Evolutionary conservation across 2,329 filamentous ascomycete species (phyloP).

Genomic region (Aspergillus eucalypticola): DNA sequence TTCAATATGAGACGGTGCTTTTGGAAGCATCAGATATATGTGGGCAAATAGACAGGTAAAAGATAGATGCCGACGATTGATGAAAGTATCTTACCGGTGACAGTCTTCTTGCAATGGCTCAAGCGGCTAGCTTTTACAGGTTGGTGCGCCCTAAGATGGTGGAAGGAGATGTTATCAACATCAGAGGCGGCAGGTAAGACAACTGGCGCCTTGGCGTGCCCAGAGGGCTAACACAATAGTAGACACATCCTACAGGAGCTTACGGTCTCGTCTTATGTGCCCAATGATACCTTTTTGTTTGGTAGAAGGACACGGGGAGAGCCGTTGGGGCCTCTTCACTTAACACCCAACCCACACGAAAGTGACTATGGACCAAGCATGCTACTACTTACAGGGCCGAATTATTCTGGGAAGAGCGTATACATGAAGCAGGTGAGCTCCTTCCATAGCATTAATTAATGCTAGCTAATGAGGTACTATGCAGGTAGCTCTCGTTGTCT

Average conservation of each 20-base stretch:
- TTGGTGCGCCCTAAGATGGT: conserved; percentile 71
- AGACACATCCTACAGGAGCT: conserved; percentile 84
- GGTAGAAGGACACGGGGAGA: conserved; percentile 52
- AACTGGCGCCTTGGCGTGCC: no score
- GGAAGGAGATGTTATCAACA: conserved; percentile 67
- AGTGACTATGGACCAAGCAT: conserved; percentile 58
- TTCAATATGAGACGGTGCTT: conserved; percentile 68
- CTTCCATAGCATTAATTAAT: neutral
- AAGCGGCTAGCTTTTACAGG: conserved; percentile 73
- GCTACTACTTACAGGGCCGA: conserved; percentile 84
- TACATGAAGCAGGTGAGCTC: conserved; percentile 77
- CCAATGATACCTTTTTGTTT: conserved; percentile 73
- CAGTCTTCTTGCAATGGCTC: conserved; percentile 75
- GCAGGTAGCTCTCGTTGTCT: conserved; percentile 77
- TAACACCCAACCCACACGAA: conserved; percentile 1
- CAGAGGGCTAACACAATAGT: conserved; percentile 14
- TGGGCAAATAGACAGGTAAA: conserved; percentile 74
- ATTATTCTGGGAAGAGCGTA: conserved; percentile 94
- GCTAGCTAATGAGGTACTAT: conserved; percentile 8
- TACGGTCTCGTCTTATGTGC: conserved; percentile 74
- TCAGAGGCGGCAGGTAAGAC: conserved; percentile 69
- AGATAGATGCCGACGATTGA: neutral
- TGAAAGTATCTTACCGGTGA: neutral
- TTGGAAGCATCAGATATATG: conserved; percentile 72
- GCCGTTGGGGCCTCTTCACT: neutral